These are phyloP conservation scores for Podila epigama DNA, from an alignment of 192 early-diverging fungal genomes.

Conservation along the genomic window DNA sequence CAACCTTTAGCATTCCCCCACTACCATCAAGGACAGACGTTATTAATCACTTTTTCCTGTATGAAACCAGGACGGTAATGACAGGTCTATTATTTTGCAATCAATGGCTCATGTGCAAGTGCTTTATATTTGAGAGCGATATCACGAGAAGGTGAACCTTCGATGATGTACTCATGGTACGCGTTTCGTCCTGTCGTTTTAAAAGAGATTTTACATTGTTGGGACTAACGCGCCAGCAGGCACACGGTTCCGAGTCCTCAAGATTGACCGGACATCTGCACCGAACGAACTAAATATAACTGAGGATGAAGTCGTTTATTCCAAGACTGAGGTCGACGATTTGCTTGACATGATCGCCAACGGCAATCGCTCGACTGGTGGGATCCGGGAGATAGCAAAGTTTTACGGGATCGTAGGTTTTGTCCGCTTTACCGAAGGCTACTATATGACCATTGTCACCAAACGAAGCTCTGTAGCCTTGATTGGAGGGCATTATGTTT, in stretches of 20 bases:
- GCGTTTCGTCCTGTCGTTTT: background rate
- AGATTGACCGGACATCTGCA: constrained; percentile 82
- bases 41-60: constrained; percentile 80
- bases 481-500: constrained; percentile 94
- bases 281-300: constrained; percentile 74
- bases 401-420: constrained; percentile 89
- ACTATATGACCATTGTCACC: constrained; percentile 90
- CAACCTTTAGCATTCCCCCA: constrained; percentile 25
- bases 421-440: constrained; percentile 90
- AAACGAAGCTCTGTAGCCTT: constrained; percentile 86
- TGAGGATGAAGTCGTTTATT: constrained; percentile 80
- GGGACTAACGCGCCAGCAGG: constrained; percentile 80
- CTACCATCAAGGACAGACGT: constrained; percentile 47
- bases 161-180: background rate
- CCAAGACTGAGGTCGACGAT: constrained; percentile 75
- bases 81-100: background rate
- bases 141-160: background rate
- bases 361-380: constrained; percentile 78
- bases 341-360: constrained; percentile 80
- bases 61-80: constrained; percentile 85
- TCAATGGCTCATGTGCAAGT: background rate
- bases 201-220: constrained; percentile 81
- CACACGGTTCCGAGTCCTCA: constrained; percentile 81
- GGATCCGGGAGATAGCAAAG: constrained; percentile 68
- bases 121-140: background rate